Evolutionary conservation across 2,329 filamentous ascomycete species (phyloP), one percentile per base, ranked within the genome.

Genomic region (Fulvia fulva): DNA sequence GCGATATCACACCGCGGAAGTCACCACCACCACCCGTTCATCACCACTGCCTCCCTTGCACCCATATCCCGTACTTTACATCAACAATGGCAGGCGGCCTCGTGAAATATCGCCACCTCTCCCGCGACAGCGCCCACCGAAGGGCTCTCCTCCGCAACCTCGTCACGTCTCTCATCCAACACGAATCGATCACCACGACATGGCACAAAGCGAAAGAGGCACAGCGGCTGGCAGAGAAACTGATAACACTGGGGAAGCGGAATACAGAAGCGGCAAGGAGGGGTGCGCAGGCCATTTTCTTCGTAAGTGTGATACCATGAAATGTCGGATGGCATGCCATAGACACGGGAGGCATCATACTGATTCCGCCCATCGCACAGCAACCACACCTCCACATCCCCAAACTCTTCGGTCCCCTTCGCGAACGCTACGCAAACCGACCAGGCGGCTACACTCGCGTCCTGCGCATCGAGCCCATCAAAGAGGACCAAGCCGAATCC

Each of bases 131-230:
- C 53, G 81, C 93, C 56, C 94, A 97, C 74, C 86, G 94, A 73
- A 86, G 93, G 79, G 93, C 94, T 54, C 85, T 99, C 67, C 87
- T 99, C 66, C 91, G 94, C 71, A 97, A 97, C 77, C 82, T 99
- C 61, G 92, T 97, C 74, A 96, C 93, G 66, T 94, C 93, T 55
- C 88, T 99, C 66, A 89, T 99, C 78, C 83, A 90, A 76, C 86
- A 96, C 76, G 94, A 99, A 80, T 87, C 90, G 63, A 96, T 99
- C 78, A 87, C 88, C 64, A 99, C 94, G 52, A 96, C 94, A 77
- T 97, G 89, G 83, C 87, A 88, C 74, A 97, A 97, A 78, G 94
- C 94, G 50, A 99, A 97, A 78, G 94, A 99, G 79, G 90, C 94
- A 21, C 94, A 99, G 78, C 84, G 90, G 45, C 75, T 97, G 67